Percentiles rank a stretch among this genome's conserved stretches.
phyloP scores from a whole-genome alignment of 768 basidiomycete genomes.

The Lepiota subincarnata region DNA sequence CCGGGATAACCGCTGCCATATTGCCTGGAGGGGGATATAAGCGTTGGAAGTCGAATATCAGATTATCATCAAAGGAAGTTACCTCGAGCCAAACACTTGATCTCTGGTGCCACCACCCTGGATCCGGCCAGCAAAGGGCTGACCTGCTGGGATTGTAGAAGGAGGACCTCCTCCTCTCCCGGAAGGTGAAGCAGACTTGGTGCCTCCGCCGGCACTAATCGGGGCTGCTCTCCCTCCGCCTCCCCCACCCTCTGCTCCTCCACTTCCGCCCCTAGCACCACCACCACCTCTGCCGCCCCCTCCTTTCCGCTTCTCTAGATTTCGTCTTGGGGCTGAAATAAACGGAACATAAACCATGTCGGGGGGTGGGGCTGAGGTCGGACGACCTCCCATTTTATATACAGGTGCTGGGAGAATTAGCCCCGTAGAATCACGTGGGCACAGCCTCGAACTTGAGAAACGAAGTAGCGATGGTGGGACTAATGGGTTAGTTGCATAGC shows the following conservation, averaged over 20 bases:
- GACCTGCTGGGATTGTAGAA: slow-evolving; percentile 38
- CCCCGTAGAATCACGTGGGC: no score
- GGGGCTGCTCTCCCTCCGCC: slow-evolving; percentile 17
- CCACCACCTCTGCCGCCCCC: slow-evolving; percentile 22
- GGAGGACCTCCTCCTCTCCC: slow-evolving; percentile 26
- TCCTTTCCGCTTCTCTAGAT: slow-evolving; percentile 23
- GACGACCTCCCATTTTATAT: not conserved
- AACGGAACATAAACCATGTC: slow-evolving; percentile 24
- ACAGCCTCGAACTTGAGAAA: no score
- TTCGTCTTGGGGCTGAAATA: slow-evolving; percentile 18
- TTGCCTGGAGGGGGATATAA: slow-evolving; percentile 25
- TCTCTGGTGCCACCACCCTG: slow-evolving; percentile 50
- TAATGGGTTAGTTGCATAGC: no score
- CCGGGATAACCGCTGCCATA: slow-evolving; percentile 69
- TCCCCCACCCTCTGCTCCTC: slow-evolving; percentile 8
- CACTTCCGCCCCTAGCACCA: slow-evolving; percentile 12
- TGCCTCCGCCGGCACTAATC: slow-evolving; percentile 14
- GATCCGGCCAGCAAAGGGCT: slow-evolving; percentile 41
- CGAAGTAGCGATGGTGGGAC: no score
- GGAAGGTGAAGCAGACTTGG: slow-evolving; percentile 22
- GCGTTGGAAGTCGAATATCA: not conserved
- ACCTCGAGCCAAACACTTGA: slow-evolving; percentile 44
- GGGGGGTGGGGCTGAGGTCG: not conserved
- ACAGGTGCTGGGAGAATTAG: not conserved
- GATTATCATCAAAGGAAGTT: slow-evolving; percentile 13